Evolutionary conservation across 1,139 yeast species (phyloP).

Genomic region (Saccharomycopsis crataegensis): DNA sequence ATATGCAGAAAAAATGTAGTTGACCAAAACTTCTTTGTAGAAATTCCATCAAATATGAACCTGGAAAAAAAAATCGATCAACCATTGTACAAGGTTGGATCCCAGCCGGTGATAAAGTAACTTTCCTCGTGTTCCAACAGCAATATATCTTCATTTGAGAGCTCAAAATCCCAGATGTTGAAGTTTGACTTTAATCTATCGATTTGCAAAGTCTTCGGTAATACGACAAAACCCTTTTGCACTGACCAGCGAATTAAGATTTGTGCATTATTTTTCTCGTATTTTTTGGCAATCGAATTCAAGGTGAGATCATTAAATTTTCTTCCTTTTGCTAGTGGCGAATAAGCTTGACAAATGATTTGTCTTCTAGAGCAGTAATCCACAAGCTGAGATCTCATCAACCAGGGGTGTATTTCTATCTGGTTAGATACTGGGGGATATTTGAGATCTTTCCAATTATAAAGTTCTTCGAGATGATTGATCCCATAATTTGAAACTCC

Average conservation of each 20-base stretch:
- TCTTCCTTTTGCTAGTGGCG: slow-evolving; percentile 61
- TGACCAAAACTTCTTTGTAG: no score
- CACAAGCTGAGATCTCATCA: slow-evolving; percentile 57
- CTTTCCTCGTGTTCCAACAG: slow-evolving; percentile 42
- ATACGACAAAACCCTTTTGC: slow-evolving; percentile 58
- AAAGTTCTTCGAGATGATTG: slow-evolving; percentile 33
- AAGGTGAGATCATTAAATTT: slow-evolving; percentile 44
- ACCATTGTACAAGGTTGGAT: slow-evolving; percentile 24
- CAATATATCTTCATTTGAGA: slow-evolving; percentile 39
- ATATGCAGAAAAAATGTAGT: no score
- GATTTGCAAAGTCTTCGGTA: slow-evolving; percentile 61
- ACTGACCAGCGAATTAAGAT: slow-evolving; percentile 43
- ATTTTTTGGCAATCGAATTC: slow-evolving; percentile 30
- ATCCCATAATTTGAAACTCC: slow-evolving; percentile 41
- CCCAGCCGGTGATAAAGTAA: slow-evolving; percentile 70
- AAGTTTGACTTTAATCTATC: slow-evolving; percentile 42
- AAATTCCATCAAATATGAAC: no score
- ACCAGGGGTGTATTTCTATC: slow-evolving; percentile 72
- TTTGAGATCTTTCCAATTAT: slow-evolving; percentile 31
- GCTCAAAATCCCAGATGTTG: slow-evolving; percentile 41
- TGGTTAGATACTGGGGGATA: slow-evolving; percentile 58
- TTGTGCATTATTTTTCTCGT: slow-evolving; percentile 35
- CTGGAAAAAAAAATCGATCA: neutral
- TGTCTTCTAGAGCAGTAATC: slow-evolving; percentile 44
- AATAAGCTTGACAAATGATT: slow-evolving; percentile 58